Percentiles rank a stretch among this genome's conserved stretches.
phyloP scores from a whole-genome alignment of 2,329 filamentous ascomycete genomes.

The Bipolaris bicolor region DNA sequence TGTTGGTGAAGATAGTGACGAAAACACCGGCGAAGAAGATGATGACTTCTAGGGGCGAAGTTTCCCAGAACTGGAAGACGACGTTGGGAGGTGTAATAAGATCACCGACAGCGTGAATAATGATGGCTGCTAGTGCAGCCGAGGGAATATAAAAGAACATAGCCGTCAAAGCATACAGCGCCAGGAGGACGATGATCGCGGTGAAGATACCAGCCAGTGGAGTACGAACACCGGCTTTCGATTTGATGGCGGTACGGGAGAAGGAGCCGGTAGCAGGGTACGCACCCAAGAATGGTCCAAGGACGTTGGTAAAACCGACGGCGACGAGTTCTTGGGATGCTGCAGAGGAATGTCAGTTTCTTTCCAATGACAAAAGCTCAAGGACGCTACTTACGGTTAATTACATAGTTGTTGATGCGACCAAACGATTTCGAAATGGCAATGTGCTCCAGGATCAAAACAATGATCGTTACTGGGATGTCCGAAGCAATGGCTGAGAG shows the following conservation, averaged over 20 bases:
- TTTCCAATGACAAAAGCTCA: not conserved
- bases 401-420: conserved; percentile 92
- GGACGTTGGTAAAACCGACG: conserved; percentile 85
- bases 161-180: conserved; percentile 84
- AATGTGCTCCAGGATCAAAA: conserved; percentile 96
- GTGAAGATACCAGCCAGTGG: conserved; percentile 91
- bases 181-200: conserved; percentile 81
- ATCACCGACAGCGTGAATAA: conserved; percentile 94
- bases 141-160: conserved; percentile 95
- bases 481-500: conserved; percentile 72
- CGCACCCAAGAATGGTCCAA: conserved; percentile 87
- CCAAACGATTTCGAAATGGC: conserved; percentile 97
- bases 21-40: conserved; percentile 95
- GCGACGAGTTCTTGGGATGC: conserved; percentile 93
- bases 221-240: conserved; percentile 92
- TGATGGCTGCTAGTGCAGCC: conserved; percentile 81
- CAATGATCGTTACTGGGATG: conserved; percentile 85
- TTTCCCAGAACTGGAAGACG: conserved; percentile 93
- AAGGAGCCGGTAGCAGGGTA: conserved; percentile 96
- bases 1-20: conserved; percentile 84
- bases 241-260: conserved; percentile 94
- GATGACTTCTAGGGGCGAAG: conserved; percentile 85
- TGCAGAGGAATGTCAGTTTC: not conserved
- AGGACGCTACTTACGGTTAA: conserved; percentile 62
- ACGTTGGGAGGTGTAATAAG: conserved; percentile 90